Conservation (phyloP, 805 yeast genomes). For the Candida maris region DNA sequence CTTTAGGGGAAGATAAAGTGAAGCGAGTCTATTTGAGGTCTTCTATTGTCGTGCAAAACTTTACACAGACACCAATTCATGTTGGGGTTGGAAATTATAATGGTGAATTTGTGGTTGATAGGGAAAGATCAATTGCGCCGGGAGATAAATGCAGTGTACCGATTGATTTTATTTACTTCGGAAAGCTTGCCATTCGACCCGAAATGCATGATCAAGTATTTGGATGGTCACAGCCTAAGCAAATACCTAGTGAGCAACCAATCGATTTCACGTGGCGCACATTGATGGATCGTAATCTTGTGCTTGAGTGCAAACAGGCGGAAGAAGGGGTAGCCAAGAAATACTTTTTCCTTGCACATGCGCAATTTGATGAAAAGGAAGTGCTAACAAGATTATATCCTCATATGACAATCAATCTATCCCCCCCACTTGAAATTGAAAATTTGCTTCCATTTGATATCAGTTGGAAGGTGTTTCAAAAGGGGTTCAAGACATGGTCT, state of each 20-base stretch:
- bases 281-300: conserved; percentile 44
- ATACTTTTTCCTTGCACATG: conserved; percentile 67
- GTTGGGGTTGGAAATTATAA: conserved; percentile 35
- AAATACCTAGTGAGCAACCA: conserved; percentile 12
- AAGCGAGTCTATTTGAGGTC: conserved; percentile 78
- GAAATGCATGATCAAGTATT: conserved; percentile 45
- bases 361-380: conserved; percentile 59
- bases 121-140: conserved; percentile 45
- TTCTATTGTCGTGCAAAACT: conserved; percentile 65
- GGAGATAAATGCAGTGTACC: conserved; percentile 68
- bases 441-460: conserved; percentile 83
- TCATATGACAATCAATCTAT: conserved; percentile 68
- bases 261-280: conserved; percentile 58
- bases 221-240: conserved; percentile 61
- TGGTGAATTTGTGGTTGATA: conserved; percentile 27
- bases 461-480: conserved; percentile 71
- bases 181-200: conserved; percentile 61
- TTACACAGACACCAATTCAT: conserved; percentile 55
- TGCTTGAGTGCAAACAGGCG: conserved; percentile 57
- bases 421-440: conserved; percentile 84
- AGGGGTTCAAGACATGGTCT: conserved; percentile 65
- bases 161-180: conserved; percentile 58
- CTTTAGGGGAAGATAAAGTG: conserved; percentile 68
- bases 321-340: conserved; percentile 32
- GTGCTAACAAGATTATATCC: conserved; percentile 78